phyloP scores from a whole-genome alignment of 164 flowering plant genomes.

The Piper longum region DNA sequence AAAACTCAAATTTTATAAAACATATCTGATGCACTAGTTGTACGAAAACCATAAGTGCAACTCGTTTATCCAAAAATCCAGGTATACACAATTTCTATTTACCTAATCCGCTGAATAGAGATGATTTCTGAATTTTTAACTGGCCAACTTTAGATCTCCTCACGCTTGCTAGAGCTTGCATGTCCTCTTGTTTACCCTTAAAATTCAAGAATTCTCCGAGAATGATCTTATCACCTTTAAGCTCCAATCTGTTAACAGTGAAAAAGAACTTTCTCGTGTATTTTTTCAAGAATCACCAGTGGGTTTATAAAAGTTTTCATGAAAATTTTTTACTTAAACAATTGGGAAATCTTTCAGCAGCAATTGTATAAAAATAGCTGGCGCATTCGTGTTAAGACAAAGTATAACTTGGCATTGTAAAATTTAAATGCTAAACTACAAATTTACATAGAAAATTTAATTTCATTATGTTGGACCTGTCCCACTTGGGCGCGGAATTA shows the following conservation, averaged over 20 bases:
- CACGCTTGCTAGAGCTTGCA: slow-evolving; percentile 38
- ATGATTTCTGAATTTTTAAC: slow-evolving; percentile 52
- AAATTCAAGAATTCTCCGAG: slow-evolving; percentile 85
- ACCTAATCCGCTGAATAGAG: slow-evolving; percentile 73
- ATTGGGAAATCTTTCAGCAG: neutral
- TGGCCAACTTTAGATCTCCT: slow-evolving; percentile 73
- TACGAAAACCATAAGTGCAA: too few relatives aligned
- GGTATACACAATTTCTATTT: slow-evolving; percentile 1
- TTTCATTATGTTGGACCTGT: slow-evolving; percentile 39
- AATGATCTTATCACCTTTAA: slow-evolving; percentile 49
- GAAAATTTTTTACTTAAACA: too few relatives aligned
- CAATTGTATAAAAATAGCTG: neutral
- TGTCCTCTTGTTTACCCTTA: slow-evolving; percentile 74
- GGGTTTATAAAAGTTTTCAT: neutral
- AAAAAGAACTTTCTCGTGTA: neutral
- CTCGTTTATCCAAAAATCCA: too few relatives aligned
- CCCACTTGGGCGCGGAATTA: slow-evolving; percentile 85
- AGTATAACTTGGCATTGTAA: neutral
- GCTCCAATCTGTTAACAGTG: slow-evolving; percentile 52
- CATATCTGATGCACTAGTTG: too few relatives aligned
- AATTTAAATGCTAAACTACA: too few relatives aligned
- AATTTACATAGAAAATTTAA: slow-evolving; percentile 1
- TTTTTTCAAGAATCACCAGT: neutral
- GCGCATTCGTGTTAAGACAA: too few relatives aligned
- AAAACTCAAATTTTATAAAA: too few relatives aligned